Evolutionary conservation across 352 stramenopile genomes (phyloP).

Genomic region (Phytophthora megakarya): DNA sequence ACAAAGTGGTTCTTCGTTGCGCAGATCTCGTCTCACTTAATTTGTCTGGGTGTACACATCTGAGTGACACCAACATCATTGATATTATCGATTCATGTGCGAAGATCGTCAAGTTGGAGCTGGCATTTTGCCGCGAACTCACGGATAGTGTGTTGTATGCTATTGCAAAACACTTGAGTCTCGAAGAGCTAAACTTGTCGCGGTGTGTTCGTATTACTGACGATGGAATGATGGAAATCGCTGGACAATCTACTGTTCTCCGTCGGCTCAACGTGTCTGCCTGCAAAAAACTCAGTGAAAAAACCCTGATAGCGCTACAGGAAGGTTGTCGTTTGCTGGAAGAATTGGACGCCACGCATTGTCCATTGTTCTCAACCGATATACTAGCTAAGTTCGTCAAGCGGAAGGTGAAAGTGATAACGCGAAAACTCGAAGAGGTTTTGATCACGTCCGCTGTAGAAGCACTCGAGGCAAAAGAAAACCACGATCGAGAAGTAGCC

Average conservation of each 20-base stretch:
- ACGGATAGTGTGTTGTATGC: constrained; percentile 70
- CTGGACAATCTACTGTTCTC: constrained; percentile 71
- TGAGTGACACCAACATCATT: constrained; percentile 73
- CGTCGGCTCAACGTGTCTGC: constrained; percentile 70
- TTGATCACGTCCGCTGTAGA: constrained; percentile 21
- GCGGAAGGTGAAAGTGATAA: constrained; percentile 57
- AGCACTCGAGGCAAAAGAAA: constrained; percentile 18
- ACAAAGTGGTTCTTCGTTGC: constrained; percentile 60
- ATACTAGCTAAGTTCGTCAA: constrained; percentile 64
- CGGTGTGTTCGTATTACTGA: constrained; percentile 86
- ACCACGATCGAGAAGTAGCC: constrained; percentile 22
- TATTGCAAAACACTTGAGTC: constrained; percentile 79
- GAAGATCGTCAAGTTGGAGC: constrained; percentile 68
- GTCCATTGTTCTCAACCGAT: constrained; percentile 58
- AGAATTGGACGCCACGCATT: constrained; percentile 83
- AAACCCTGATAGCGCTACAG: constrained; percentile 54
- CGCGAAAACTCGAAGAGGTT: constrained; percentile 47
- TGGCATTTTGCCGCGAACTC: constrained; percentile 86
- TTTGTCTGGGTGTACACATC: constrained; percentile 78
- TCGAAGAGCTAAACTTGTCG: constrained; percentile 75
- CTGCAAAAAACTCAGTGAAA: constrained; percentile 82
- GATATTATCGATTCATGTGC: constrained; percentile 72
- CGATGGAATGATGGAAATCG: constrained; percentile 80
- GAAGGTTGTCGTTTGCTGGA: constrained; percentile 65
- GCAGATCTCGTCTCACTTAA: constrained; percentile 73